Conservation (phyloP, 768 basidiomycete species). For the Steccherinum ochraceum region DNA sequence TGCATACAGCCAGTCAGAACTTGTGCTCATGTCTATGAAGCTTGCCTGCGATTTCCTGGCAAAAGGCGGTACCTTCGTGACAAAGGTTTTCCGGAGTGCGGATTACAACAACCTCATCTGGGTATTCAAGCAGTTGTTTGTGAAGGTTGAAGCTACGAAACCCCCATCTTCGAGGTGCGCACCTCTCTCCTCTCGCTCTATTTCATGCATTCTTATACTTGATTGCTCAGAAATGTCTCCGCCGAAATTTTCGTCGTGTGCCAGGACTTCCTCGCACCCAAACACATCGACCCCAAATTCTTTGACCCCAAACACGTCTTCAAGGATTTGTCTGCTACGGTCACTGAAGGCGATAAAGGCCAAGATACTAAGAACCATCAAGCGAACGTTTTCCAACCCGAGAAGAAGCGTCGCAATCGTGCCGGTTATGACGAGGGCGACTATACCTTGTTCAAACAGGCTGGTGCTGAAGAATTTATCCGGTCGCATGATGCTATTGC, state of each 20-base stretch:
- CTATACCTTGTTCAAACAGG: slow-evolving; percentile 79
- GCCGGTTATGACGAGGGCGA: slow-evolving; percentile 96
- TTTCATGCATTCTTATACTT: not conserved
- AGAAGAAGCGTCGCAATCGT: slow-evolving; percentile 89
- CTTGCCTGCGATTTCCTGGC: slow-evolving; percentile 91
- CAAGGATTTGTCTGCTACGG: slow-evolving; percentile 68
- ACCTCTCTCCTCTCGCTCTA: too few relatives aligned
- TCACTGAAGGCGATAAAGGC: slow-evolving; percentile 42
- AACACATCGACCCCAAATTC: slow-evolving; percentile 95
- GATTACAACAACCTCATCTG: slow-evolving; percentile 99
- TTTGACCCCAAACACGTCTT: slow-evolving; percentile 97
- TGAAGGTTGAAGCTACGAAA: slow-evolving; percentile 96
- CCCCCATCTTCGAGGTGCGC: slow-evolving; percentile 93
- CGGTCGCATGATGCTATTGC: slow-evolving; percentile 64
- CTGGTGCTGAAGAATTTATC: slow-evolving; percentile 68
- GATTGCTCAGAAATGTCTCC: slow-evolving; percentile 77
- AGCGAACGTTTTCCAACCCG: slow-evolving; percentile 94
- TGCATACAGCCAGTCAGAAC: slow-evolving; percentile 94
- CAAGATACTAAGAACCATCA: slow-evolving; percentile 61
- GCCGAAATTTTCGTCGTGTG: slow-evolving; percentile 99
- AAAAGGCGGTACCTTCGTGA: slow-evolving; percentile 93
- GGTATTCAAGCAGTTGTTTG: slow-evolving; percentile 97
- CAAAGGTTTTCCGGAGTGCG: slow-evolving; percentile 96
- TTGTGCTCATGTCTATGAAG: slow-evolving; percentile 92
- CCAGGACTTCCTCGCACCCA: slow-evolving; percentile 89